Evolutionary conservation across 2,329 filamentous ascomycete species (phyloP).

Genomic region (Cercospora zeae-maydis): DNA sequence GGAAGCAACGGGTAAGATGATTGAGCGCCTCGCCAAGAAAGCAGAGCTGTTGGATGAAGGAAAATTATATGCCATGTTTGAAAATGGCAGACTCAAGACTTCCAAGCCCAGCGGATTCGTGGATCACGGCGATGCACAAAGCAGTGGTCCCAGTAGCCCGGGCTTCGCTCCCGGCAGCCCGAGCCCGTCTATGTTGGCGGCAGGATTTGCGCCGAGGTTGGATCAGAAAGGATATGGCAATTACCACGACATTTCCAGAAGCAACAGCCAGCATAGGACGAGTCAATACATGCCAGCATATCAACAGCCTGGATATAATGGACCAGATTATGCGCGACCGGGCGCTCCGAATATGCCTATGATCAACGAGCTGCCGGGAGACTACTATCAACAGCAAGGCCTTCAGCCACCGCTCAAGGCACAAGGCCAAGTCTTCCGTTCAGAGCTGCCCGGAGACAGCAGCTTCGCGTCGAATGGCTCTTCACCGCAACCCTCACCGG

Average conservation of each 20-base stretch:
- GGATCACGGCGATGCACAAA: conserved; percentile 11
- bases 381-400: conserved; percentile 33
- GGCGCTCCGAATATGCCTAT: conserved; percentile 30
- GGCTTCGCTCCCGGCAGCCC: conserved; percentile 24
- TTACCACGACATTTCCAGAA: conserved; percentile 30
- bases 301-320: conserved; percentile 29
- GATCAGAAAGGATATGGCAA: conserved; percentile 32
- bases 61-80: conserved; percentile 63
- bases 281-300: conserved; percentile 29
- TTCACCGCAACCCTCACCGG: conserved; percentile 22
- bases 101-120: conserved; percentile 47
- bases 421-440: conserved; percentile 24
- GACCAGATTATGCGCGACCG: conserved; percentile 24
- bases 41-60: conserved; percentile 63
- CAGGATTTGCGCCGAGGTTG: conserved; percentile 16
- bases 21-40: conserved; percentile 66
- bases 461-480: conserved; percentile 14
- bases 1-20: conserved; percentile 64
- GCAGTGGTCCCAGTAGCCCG: conserved; percentile 4
- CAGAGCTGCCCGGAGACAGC: conserved; percentile 32
- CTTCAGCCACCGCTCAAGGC: conserved; percentile 26
- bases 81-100: conserved; percentile 61
- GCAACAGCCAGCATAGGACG: conserved; percentile 13
- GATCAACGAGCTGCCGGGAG: conserved; percentile 43
- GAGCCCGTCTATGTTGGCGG: conserved; percentile 13